phyloP scores from a whole-genome alignment of 352 stramenopile species.

The Globisporangium barbulae region DNA sequence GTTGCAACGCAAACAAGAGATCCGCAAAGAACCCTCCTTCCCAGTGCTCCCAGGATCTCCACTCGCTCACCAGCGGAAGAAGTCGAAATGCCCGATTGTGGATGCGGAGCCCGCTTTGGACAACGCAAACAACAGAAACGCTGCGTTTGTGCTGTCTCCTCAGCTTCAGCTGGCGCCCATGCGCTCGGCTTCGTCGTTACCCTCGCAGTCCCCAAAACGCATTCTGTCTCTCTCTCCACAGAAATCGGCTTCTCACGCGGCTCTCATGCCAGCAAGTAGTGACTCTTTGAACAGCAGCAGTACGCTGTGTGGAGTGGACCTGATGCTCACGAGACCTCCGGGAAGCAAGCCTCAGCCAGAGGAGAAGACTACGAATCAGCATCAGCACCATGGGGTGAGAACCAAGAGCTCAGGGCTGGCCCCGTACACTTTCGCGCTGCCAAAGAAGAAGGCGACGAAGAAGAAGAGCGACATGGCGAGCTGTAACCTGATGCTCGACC shows the following conservation, averaged over 20 bases:
- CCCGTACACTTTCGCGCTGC: slow-evolving; percentile 48
- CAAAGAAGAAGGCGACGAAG: slow-evolving; percentile 27
- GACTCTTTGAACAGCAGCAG: neutral
- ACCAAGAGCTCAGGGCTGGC: slow-evolving; percentile 5
- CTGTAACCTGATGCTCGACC: slow-evolving; percentile 56
- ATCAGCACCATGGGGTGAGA: neutral
- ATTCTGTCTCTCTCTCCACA: neutral
- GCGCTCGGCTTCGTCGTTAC: slow-evolving; percentile 11
- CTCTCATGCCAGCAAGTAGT: neutral
- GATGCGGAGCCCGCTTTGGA: neutral
- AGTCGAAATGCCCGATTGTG: neutral
- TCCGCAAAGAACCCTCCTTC: neutral
- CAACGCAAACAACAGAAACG: neutral
- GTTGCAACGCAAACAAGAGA: neutral
- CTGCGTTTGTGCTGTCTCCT: neutral
- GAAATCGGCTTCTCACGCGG: neutral
- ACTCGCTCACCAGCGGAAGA: neutral
- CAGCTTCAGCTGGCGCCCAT: slow-evolving; percentile 6
- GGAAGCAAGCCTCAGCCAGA: slow-evolving; percentile 16
- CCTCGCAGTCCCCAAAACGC: neutral
- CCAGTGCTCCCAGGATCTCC: slow-evolving; percentile 2
- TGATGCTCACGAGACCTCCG: slow-evolving; percentile 32
- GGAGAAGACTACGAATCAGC: neutral
- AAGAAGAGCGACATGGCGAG: slow-evolving; percentile 26
- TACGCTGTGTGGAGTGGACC: slow-evolving; percentile 24